Evolutionary conservation across 345 rosid genomes (phyloP), one percentile per base, ranked within the genome.

Genomic region (Brassica cretica): DNA sequence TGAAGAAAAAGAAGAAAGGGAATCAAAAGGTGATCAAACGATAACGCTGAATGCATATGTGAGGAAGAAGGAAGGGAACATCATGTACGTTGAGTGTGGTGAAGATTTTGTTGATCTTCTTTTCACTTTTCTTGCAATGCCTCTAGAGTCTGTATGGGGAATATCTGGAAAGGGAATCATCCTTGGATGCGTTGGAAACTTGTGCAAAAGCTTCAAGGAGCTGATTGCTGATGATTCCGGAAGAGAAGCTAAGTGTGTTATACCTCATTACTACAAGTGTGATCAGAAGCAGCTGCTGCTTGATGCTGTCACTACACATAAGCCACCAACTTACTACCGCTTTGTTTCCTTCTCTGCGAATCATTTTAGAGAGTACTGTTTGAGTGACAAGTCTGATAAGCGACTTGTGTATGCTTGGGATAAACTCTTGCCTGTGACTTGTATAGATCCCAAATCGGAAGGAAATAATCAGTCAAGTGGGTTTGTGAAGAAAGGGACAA

Each of bases 41-140:
- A 77, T 77, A 5, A 77, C 18, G 11, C 25, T 77, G 10, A 71
- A 65, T 14, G 64, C 55, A 1, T 32, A 35, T 14, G 12, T 61
- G 5, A 49, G 62, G 49, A 46, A 60, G 29, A 10, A 49, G 44
- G 62, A 55, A 18, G 49, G 27, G 19, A 33, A 33, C 18, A 32
- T 70, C 6, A 35, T 70, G 7, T 70, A 2, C 18, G 63, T 53
- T 29, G 73, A 70, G 56, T 44, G 64, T 30, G 63, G 30, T 7
- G 37, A 70, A 53, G 73, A 70, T 12, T 70, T 70, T 16, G 73
- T 70, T 9, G 63, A 70, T 32, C 63, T 70, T 70, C 63, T 70
- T 9, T 70, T 53, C 73, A 70, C 63, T 8, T 70, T 70, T 46
- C 63, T 70, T 5, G 63, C 49, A 10, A 27, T 70, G 10, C 73